Base-by-base conservation (phyloP, 805 yeast genomes). In the Pichia paraexigua region DNA sequence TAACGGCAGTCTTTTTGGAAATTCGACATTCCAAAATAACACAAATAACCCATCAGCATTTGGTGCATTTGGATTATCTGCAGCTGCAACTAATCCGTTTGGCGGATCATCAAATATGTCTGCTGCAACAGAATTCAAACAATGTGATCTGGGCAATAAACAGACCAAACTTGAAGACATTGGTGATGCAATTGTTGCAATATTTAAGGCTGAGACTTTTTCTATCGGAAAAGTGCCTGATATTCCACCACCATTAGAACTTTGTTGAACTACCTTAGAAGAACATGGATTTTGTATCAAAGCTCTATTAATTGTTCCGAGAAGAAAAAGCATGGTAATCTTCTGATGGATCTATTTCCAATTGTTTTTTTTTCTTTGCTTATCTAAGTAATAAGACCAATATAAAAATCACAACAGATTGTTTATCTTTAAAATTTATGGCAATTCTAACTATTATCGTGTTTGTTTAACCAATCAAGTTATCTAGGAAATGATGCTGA, bases 151-250 rank as follows among this genome's bases (percentile, higher is more conserved):
- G 6, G 58, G 48, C 9, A 67, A 63, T 24, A 60, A 60, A 21
- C 53, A 46, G 52, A 52, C 66, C 57, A 47, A 58, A 2, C 58
- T 66, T 5, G 70, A 67, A 0, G 78, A 75, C 4, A 57, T 82
- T 3, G 67, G 76, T 46, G 76, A 74, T 5, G 67, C 60, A 3
- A 71, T 80, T 0, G 46, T 70, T 11, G 70, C 66, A 7, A 74
- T 75, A 22, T 88, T 86, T 62, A 62, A 72, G 54, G 71, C 77
- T 1, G 57, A 60, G 0, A 49, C 53, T 5, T 86, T 86, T 56
- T 61, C 65, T n/a, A 59, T 85, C 32, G 92, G 91, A 0, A 65
- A 67, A 25, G 79, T 86, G 2, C 95, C 95, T 0, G 92, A 85
- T 53, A 59, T 79, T 7, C 81, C 89, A 3, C 94, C 95, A 7